Conservation (phyloP, 352 stramenopile genomes). For the Globisporangium takayamanum region DNA sequence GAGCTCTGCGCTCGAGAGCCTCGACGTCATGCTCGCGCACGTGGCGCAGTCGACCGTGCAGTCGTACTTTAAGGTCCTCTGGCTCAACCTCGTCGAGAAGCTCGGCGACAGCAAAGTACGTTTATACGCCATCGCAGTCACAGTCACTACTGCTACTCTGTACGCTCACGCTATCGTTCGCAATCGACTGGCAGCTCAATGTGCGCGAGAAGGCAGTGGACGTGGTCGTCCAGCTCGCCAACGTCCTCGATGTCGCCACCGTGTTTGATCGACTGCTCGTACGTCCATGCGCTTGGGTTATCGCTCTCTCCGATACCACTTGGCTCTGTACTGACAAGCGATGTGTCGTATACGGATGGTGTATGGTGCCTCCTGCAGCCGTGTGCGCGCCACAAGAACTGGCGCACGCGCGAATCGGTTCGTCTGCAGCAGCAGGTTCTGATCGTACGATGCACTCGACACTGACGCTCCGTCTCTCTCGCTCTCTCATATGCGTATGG, state of each 20-base stretch:
- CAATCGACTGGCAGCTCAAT: conserved; percentile 15
- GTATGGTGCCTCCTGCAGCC: conserved; percentile 12
- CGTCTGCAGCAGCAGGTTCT: neutral
- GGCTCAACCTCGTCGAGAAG: conserved; percentile 58
- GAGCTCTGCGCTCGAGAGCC: conserved; percentile 51
- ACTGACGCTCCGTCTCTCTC: neutral
- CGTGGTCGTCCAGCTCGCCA: conserved; percentile 53
- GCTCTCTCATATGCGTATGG: too few relatives aligned
- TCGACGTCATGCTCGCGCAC: conserved; percentile 43
- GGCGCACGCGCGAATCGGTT: conserved; percentile 77
- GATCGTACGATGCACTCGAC: too few relatives aligned
- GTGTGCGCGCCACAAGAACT: conserved; percentile 73
- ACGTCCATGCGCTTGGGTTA: conserved; percentile 1
- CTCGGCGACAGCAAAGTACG: conserved; percentile 72
- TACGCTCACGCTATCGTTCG: neutral
- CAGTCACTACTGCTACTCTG: neutral
- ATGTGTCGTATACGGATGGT: too few relatives aligned
- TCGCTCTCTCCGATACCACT: neutral
- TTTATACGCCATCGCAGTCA: too few relatives aligned
- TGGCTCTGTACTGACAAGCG: neutral
- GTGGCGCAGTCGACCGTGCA: conserved; percentile 40
- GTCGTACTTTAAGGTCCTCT: conserved; percentile 56
- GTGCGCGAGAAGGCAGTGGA: conserved; percentile 72
- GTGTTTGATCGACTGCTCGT: conserved; percentile 56
- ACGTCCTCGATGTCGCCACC: conserved; percentile 51